phyloP scores from a whole-genome alignment of 73 alveolate species.

The Paramecium caudatum region DNA sequence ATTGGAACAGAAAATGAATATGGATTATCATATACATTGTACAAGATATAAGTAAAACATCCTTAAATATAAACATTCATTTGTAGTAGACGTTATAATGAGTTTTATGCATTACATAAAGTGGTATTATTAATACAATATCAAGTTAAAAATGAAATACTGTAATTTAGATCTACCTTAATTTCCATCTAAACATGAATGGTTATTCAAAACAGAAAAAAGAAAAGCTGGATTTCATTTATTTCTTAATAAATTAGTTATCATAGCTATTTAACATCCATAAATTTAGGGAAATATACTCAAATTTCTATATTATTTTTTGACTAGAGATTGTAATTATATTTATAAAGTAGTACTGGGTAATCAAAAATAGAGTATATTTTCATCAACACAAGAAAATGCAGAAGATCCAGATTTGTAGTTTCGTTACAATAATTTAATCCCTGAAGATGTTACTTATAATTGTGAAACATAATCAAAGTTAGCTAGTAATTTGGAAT shows the following conservation, averaged over 20 bases:
- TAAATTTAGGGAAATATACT: slow-evolving; percentile 4
- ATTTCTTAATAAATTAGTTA: slow-evolving; percentile 2
- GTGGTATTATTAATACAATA: background rate
- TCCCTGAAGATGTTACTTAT: slow-evolving; percentile 5
- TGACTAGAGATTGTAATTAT: slow-evolving; percentile 55
- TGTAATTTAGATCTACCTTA: slow-evolving; percentile 62
- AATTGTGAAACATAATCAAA: background rate
- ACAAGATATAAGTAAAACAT: slow-evolving; percentile 58
- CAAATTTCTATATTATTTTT: slow-evolving; percentile 28
- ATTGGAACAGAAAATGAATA: slow-evolving; percentile 64
- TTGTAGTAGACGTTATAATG: slow-evolving; percentile 53
- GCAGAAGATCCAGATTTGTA: slow-evolving; percentile 50
- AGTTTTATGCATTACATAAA: slow-evolving; percentile 60
- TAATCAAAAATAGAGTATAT: background rate
- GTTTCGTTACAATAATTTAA: background rate
- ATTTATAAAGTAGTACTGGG: background rate
- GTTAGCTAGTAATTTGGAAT: background rate
- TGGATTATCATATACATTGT: slow-evolving; percentile 35
- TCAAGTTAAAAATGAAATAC: slow-evolving; percentile 38
- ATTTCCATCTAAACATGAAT: slow-evolving; percentile 60
- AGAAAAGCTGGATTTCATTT: slow-evolving; percentile 68
- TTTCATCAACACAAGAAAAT: background rate
- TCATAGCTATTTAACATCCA: slow-evolving; percentile 58
- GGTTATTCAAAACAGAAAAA: slow-evolving; percentile 7
- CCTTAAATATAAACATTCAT: slow-evolving; percentile 20